phyloP scores from a whole-genome alignment of 305 asterid genomes.

The Fraxinus ornus region DNA sequence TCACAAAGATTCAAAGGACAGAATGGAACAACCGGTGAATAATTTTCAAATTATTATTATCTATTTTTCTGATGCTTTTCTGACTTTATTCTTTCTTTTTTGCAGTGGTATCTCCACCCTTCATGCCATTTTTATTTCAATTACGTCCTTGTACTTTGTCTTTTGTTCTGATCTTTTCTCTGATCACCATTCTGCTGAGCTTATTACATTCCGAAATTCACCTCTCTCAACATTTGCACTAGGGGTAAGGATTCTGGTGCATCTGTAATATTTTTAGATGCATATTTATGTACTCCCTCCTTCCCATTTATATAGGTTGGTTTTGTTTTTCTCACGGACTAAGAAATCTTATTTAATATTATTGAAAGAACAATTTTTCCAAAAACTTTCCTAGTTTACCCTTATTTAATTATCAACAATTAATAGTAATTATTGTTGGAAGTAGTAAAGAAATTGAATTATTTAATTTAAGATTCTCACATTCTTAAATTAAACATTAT shows the following conservation, averaged over 20 bases:
- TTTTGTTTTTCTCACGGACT: too few relatives aligned
- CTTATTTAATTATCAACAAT: too few relatives aligned
- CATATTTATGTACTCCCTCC: background rate
- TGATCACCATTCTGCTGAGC: conserved; percentile 52
- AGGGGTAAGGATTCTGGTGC: conserved; percentile 60
- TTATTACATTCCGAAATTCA: conserved; percentile 67
- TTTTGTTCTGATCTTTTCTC: conserved; percentile 86
- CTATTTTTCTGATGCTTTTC: conserved; percentile 10
- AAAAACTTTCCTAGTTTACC: too few relatives aligned
- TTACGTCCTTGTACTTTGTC: conserved; percentile 73
- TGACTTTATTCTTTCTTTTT: conserved; percentile 27
- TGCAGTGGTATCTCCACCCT: conserved; percentile 90
- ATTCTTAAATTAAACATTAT: too few relatives aligned
- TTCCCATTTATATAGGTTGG: too few relatives aligned
- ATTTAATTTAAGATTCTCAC: too few relatives aligned
- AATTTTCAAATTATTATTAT: conserved; percentile 15
- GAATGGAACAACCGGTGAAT: conserved; percentile 94
- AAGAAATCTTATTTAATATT: too few relatives aligned
- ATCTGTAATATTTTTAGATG: background rate
- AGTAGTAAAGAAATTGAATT: too few relatives aligned
- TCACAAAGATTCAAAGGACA: conserved; percentile 72
- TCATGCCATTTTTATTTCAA: conserved; percentile 81
- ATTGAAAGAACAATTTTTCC: too few relatives aligned
- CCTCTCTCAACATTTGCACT: conserved; percentile 70
- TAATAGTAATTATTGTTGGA: too few relatives aligned